phyloP scores from a whole-genome alignment of 352 stramenopile genomes.

The Phytophthora pistaciae region DNA sequence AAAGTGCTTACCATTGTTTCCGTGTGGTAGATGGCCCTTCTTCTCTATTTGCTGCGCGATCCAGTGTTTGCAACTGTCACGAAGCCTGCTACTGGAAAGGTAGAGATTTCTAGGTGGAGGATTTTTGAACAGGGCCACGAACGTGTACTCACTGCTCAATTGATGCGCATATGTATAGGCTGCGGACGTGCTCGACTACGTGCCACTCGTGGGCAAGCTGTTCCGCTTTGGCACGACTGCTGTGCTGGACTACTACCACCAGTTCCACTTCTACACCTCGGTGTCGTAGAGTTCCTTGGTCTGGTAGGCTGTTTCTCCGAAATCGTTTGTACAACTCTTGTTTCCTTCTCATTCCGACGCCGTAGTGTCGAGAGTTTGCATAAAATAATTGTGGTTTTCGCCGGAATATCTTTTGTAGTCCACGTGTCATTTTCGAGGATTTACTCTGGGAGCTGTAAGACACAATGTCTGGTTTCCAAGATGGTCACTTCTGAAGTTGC shows the following conservation, averaged over 20 bases:
- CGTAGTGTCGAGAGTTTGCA: background rate
- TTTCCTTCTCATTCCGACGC: background rate
- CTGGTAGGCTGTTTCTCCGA: conserved; percentile 7
- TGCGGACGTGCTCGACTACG: conserved; percentile 66
- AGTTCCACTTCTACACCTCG: conserved; percentile 91
- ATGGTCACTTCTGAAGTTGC: background rate
- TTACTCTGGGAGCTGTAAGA: background rate
- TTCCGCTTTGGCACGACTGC: conserved; percentile 77
- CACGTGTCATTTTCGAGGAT: conserved; percentile 5
- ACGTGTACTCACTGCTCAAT: conserved; percentile 10
- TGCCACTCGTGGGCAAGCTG: conserved; percentile 76
- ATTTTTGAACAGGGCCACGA: background rate
- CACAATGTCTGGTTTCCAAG: background rate
- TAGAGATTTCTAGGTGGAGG: conserved; percentile 21
- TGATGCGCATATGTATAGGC: conserved; percentile 33
- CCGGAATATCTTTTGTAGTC: background rate
- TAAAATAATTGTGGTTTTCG: conserved; percentile 5
- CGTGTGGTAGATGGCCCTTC: conserved; percentile 73
- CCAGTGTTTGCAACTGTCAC: conserved; percentile 78
- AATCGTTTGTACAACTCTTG: conserved; percentile 17
- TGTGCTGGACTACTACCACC: conserved; percentile 87
- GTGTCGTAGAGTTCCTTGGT: conserved; percentile 64
- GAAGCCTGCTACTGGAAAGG: conserved; percentile 71
- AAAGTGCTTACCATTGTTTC: background rate
- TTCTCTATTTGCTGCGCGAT: conserved; percentile 88